Conservation (phyloP, 2,329 filamentous ascomycete species). For the Ophiostoma himal-ulmi region DNA sequence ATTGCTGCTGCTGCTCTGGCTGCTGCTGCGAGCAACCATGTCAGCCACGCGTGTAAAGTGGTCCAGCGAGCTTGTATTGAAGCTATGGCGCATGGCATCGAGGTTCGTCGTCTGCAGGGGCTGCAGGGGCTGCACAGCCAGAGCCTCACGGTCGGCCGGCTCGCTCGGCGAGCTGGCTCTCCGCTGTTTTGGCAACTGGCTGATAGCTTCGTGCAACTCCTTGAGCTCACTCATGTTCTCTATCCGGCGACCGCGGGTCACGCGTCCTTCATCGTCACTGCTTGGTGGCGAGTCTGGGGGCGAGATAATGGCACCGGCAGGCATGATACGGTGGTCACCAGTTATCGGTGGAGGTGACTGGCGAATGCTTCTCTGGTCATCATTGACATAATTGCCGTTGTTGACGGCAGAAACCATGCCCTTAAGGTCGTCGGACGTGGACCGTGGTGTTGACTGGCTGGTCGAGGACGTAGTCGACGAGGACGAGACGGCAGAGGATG, state of each 20-base stretch:
- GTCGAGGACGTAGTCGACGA: constrained; percentile 31
- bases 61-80: constrained; percentile 43
- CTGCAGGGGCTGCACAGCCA: constrained; percentile 37
- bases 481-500: constrained; percentile 42
- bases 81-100: constrained; percentile 41
- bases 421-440: constrained; percentile 46
- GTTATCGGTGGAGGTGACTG: constrained; percentile 80
- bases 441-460: constrained; percentile 43
- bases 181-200: constrained; percentile 66
- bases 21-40: constrained; percentile 30
- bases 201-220: constrained; percentile 77
- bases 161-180: constrained; percentile 51
- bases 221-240: constrained; percentile 56
- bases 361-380: constrained; percentile 50
- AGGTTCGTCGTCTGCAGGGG: constrained; percentile 30
- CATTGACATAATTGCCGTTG: constrained; percentile 6
- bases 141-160: constrained; percentile 34
- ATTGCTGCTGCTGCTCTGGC: constrained; percentile 38
- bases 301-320: constrained; percentile 78
- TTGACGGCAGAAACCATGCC: constrained; percentile 32
- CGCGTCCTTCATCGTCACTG: constrained; percentile 63
- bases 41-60: constrained; percentile 33
- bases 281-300: constrained; percentile 79
- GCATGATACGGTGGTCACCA: constrained; percentile 61
- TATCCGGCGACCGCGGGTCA: constrained; percentile 35